Evolutionary conservation across 345 rosid genomes (phyloP).

Genomic region (Aquilaria yunnanensis): DNA sequence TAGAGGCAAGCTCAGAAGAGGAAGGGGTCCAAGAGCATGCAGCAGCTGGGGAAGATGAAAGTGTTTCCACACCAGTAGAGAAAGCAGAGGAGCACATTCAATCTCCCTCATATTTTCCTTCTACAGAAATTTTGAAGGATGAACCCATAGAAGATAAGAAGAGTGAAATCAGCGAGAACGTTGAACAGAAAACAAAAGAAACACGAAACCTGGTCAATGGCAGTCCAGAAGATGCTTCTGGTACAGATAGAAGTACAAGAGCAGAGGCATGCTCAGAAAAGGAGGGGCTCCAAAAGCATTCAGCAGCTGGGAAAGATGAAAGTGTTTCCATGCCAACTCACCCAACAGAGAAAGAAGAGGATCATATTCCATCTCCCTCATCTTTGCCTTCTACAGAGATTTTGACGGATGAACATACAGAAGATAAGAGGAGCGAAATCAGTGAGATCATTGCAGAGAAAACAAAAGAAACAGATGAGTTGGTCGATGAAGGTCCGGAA

Average conservation of each 20-base stretch:
- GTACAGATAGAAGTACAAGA: constrained; percentile 1
- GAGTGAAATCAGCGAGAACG: neutral
- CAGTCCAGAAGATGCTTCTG: constrained; percentile 8
- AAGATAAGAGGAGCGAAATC: neutral
- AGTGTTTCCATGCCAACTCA: neutral
- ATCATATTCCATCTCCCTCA: too few species aligned
- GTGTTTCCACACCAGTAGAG: constrained; percentile 14
- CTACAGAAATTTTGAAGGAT: neutral
- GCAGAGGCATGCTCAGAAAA: constrained; percentile 1
- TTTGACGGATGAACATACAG: neutral
- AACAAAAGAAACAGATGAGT: neutral
- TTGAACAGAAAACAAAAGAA: constrained; percentile 2
- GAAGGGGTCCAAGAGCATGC: constrained; percentile 14
- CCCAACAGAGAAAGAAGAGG: constrained; percentile 16
- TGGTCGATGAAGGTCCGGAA: neutral
- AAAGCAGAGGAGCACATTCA: constrained; percentile 3
- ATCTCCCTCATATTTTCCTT: too few species aligned
- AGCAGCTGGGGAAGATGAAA: constrained; percentile 18
- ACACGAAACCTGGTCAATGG: neutral
- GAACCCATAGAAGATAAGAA: neutral
- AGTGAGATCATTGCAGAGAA: neutral
- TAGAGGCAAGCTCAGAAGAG: constrained; percentile 13
- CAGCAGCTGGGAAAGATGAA: constrained; percentile 6
- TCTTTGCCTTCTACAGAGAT: too few species aligned
- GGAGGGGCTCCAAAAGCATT: neutral